Base-by-base conservation (phyloP, 1,284 basidiomycete genomes). In the Pisolithus thermaeus region DNA sequence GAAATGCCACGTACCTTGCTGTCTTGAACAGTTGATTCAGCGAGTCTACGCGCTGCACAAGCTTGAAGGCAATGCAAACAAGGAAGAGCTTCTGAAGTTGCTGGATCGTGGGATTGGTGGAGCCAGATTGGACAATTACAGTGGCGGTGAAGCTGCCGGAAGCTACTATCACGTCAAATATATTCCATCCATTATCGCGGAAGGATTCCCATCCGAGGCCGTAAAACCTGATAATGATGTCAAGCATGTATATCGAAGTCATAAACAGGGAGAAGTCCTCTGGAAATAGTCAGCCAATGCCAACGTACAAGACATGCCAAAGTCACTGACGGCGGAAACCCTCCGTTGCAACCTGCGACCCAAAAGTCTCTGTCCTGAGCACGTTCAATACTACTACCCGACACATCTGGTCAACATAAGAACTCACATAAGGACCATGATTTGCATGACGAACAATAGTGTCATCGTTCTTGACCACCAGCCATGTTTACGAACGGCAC, bases 1-100 rank as follows among this genome's bases (percentile, higher is more conserved):
- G 9, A 49, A 45, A 42, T 20, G 7, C 28, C 7, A 76, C 91
- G 58, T 73, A 94, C 90, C 92, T 80, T 1, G 92, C 91, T 6
- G 94, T 97, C 72, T 97, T 97, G 81, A 98, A 98, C 18, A 99
- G 76, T 70, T 97, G 92, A 62, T 98, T 98, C 53, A 99, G 75
- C 56, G 83, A 85, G 62, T 93, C 87, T 55, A 87, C 89, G 47
- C 90, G 81, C 65, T 97, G 92, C 1, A 97, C 91, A 22, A 99
- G 79, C 71, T 99, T 99, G 77, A 98, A 87, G 0, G 92, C 86
- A 48, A 97, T 90, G 57, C 86, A 87, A 56, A 96, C 92, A 42
- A 99, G 77, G 72, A 99, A 98, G 11, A 98, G 77, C 71, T 97
- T 98, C 65, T 97, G 92, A 0, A 97, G 74, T 63, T 97, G 92